Evolutionary conservation across 148 eudicot genomes (phyloP), one percentile per base, ranked within the genome.

Genomic region (Polygonum aviculare): DNA sequence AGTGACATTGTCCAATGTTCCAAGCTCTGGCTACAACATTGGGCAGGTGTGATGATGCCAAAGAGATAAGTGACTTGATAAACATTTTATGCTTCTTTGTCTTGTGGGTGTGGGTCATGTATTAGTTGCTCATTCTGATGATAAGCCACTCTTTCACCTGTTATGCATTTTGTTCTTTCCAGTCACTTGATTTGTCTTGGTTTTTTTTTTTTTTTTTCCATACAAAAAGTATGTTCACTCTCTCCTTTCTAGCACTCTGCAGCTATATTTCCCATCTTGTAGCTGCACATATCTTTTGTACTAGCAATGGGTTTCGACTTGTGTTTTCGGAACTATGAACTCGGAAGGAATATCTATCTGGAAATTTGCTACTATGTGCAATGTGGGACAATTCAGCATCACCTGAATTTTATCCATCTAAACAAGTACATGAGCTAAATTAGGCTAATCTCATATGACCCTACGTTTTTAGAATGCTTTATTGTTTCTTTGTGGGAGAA

Each of bases 11-110:
- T 89, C 97, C 4, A 93, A 93, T 80, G 97, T 91, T 86, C 98
- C 98, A 11, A 90, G 90, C 77, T 97, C 97, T 35, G 98, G 94
- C 11, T 93, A 93, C 82, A 93, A 93, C 78, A 93, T 93, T 85
- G 97, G 90, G 79, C 98, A 93, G 94, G 98, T 93, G 83, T 22
- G 60, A 0, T 12, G 12, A 57, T 57, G 35, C 16, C 57, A 51
- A 51, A 16, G 18, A 51, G 21, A 51, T 5, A 19, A 57, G 26
- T 57, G 3, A 57, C 63, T 1, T 21, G 3, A 57, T 19, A n/a
- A 57, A 8, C 21, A 7, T 2, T 21, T 57, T 16, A n/a, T 57
- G 35, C 35, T 57, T 55, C 26, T 55, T 57, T 57, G n/a, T 51
- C 57, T 51, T 51, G 57, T 4, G 19, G 18, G 21, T 51, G 57